A percentile compares a stretch with the other conserved stretches of the same genome.
Evolutionary conservation across 306 rosid genomes (phyloP).

Genomic region (Pterocarpus macrocarpus): DNA sequence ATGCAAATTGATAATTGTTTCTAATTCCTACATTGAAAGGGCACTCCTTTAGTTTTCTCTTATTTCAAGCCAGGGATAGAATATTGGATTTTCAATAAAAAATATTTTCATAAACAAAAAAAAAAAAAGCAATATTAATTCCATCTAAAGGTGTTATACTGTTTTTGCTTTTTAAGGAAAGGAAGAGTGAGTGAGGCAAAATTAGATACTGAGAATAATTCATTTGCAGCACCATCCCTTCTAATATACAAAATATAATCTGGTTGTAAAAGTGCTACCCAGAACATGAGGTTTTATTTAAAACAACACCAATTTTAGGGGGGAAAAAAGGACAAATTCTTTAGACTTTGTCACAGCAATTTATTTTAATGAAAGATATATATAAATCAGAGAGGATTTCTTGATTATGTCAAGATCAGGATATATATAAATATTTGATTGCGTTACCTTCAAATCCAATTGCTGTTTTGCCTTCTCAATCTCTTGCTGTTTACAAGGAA

Average conservation of each 20-base stretch:
- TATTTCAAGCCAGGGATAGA: conserved; percentile 33
- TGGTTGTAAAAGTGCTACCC: conserved; percentile 16
- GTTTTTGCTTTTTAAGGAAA: conserved; percentile 13
- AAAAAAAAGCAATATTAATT: background rate
- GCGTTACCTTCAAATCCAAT: conserved; percentile 82
- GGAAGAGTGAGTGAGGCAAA: background rate
- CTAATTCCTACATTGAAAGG: background rate
- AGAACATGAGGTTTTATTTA: conserved; percentile 7
- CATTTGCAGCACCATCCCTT: conserved; percentile 20
- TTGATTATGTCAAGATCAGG: conserved; percentile 33
- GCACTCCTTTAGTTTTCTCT: conserved; percentile 8
- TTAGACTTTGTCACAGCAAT: conserved; percentile 37
- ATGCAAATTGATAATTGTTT: conserved; percentile 26
- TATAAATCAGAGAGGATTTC: conserved; percentile 8
- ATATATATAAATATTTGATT: conserved; percentile 38
- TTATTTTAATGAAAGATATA: background rate
- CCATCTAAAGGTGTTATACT: conserved; percentile 20
- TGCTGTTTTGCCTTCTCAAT: conserved; percentile 78
- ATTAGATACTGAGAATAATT: conserved; percentile 22
- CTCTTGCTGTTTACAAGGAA: conserved; percentile 66
- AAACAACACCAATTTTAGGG: conserved; percentile 17
- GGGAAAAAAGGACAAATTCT: conserved; percentile 24
- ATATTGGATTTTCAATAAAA: conserved; percentile 15
- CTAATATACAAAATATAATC: conserved; percentile 15
- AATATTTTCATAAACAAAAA: background rate